phyloP scores from a whole-genome alignment of 2,329 filamentous ascomycete genomes.

The Neonectria coccinea region DNA sequence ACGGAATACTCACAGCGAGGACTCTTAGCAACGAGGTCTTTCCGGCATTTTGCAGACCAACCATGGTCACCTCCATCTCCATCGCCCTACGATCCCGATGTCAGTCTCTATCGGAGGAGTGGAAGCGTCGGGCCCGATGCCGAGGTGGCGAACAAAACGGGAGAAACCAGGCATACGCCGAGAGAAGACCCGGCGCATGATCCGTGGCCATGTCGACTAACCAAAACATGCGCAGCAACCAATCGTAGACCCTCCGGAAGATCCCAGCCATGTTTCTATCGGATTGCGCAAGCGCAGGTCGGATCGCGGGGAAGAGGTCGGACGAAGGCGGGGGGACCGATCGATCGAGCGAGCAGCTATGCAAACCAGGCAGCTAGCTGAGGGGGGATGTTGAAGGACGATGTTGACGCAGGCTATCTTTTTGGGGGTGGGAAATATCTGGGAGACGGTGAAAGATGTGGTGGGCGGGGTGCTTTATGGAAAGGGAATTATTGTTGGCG shows the following conservation, averaged over 20 bases:
- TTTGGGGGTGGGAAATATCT: slow-evolving; percentile 31
- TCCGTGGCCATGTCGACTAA: slow-evolving; percentile 59
- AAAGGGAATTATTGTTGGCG: slow-evolving; percentile 43
- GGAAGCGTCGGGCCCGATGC: slow-evolving; percentile 27
- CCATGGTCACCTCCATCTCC: slow-evolving; percentile 99
- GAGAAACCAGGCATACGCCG: slow-evolving; percentile 20
- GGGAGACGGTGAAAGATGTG: slow-evolving; percentile 40
- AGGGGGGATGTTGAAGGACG: slow-evolving; percentile 6
- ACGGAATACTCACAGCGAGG: slow-evolving; percentile 79
- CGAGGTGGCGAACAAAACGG: slow-evolving; percentile 23
- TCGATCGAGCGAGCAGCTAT: slow-evolving; percentile 34
- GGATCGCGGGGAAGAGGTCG: slow-evolving; percentile 40
- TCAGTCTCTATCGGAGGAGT: slow-evolving; percentile 44
- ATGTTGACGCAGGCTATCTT: slow-evolving; percentile 22
- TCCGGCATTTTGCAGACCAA: slow-evolving; percentile 96
- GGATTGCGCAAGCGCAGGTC: slow-evolving; percentile 37
- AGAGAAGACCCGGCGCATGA: slow-evolving; percentile 23
- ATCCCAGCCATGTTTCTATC: slow-evolving; percentile 80
- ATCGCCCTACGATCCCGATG: slow-evolving; percentile 76
- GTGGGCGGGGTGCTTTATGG: slow-evolving; percentile 46
- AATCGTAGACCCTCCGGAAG: slow-evolving; percentile 97
- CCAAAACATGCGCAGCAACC: slow-evolving; percentile 98
- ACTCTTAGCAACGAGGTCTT: slow-evolving; percentile 96
- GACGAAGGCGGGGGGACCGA: slow-evolving; percentile 39
- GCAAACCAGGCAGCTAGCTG: slow-evolving; percentile 10